Percentiles rank a stretch among this genome's conserved stretches.
phyloP scores from a whole-genome alignment of 2,329 filamentous ascomycete genomes.

The Cladosporium sp. region DNA sequence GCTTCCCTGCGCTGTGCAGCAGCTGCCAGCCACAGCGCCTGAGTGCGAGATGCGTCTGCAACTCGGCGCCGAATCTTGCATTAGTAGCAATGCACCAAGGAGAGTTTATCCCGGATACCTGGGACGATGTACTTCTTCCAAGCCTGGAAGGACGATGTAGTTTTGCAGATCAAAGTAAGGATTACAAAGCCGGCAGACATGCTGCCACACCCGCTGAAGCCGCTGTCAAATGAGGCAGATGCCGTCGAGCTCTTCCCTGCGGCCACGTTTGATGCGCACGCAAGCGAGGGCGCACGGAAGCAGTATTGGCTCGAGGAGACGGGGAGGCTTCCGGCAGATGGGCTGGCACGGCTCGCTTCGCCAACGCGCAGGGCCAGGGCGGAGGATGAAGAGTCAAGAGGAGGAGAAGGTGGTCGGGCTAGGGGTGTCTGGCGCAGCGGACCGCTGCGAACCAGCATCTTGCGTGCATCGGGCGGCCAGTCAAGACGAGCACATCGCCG shows the following conservation, averaged over 20 bases:
- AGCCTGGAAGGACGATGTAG: background rate
- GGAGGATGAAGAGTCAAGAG: background rate
- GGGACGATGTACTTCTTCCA: background rate
- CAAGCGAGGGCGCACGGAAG: background rate
- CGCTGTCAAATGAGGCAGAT: background rate
- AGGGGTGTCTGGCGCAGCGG: background rate
- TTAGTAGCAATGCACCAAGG: background rate
- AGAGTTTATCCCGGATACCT: background rate
- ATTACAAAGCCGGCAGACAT: background rate
- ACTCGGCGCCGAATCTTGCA: background rate
- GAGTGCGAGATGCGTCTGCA: background rate
- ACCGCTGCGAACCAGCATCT: background rate
- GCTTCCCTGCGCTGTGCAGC: background rate
- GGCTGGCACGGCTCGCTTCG: background rate
- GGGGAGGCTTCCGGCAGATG: background rate
- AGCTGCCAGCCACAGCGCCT: conserved; percentile 1
- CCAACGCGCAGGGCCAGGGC: background rate
- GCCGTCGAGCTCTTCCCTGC: conserved; percentile 9
- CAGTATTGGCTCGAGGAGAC: background rate
- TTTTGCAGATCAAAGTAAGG: background rate
- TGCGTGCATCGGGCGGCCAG: background rate
- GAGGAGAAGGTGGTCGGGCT: background rate
- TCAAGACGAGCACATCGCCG: conserved; percentile 2
- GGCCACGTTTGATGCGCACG: background rate
- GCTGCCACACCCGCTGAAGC: background rate